Conservation (phyloP, 495 filamentous ascomycete species). For the Tetracladium marchalianum region DNA sequence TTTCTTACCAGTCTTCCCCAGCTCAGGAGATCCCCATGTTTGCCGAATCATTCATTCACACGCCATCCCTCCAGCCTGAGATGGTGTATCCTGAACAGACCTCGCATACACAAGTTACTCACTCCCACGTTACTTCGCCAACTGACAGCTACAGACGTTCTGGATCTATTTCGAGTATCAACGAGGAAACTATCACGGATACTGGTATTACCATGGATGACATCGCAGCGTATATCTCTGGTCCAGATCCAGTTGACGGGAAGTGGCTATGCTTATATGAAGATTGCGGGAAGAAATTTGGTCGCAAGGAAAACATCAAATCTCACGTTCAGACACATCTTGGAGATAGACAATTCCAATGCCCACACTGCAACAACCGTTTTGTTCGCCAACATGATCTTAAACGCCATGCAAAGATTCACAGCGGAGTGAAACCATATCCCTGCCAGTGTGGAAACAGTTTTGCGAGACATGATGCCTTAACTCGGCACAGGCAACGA, state of each 20-base stretch:
- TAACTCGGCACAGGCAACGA: slow-evolving; percentile 87
- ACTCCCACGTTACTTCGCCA: slow-evolving; percentile 19
- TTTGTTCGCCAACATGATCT: slow-evolving; percentile 96
- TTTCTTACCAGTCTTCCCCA: slow-evolving; percentile 32
- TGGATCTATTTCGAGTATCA: slow-evolving; percentile 45
- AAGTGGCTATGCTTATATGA: slow-evolving; percentile 83
- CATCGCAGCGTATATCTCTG: slow-evolving; percentile 74
- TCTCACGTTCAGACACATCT: slow-evolving; percentile 96
- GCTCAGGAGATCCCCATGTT: slow-evolving; percentile 20
- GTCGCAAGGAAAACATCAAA: slow-evolving; percentile 93
- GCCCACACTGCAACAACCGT: slow-evolving; percentile 79
- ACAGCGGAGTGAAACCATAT: slow-evolving; percentile 87
- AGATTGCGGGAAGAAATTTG: slow-evolving; percentile 75
- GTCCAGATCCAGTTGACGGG: slow-evolving; percentile 60
- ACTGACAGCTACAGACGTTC: slow-evolving; percentile 33
- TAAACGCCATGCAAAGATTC: slow-evolving; percentile 94
- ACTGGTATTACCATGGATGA: slow-evolving; percentile 84
- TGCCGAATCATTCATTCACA: slow-evolving; percentile 24
- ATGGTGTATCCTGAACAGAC: slow-evolving; percentile 12
- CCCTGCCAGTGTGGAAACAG: slow-evolving; percentile 82
- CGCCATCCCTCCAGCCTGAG: slow-evolving; percentile 23
- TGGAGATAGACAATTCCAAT: slow-evolving; percentile 86
- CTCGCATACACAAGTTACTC: slow-evolving; percentile 9
- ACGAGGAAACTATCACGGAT: slow-evolving; percentile 43
- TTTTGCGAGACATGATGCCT: slow-evolving; percentile 87